These are phyloP conservation scores for Chrysochromulina tobinii DNA, from an alignment of 78 protist species.

Conservation along the genomic window DNA sequence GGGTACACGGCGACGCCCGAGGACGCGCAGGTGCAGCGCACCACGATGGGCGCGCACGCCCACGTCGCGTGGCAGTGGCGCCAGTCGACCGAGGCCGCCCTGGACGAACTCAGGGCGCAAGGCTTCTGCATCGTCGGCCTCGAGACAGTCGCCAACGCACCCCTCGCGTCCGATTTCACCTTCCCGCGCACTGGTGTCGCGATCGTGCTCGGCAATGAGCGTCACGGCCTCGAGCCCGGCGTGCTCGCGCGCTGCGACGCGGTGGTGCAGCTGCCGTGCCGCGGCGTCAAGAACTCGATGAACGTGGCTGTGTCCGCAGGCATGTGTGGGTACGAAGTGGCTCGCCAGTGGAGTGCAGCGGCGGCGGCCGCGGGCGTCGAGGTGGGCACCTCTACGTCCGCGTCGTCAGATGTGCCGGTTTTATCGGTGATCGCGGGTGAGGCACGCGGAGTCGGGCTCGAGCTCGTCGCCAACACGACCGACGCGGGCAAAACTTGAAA, in stretches of 20 bases:
- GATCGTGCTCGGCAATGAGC: neutral
- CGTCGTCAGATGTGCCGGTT: no score
- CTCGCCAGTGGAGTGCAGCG: no score
- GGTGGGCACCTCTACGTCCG: no score
- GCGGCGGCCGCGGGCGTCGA: no score
- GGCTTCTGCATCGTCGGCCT: neutral
- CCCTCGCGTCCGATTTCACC: neutral
- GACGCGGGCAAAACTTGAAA: no score
- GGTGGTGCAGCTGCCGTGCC: neutral
- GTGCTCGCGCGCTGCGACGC: neutral
- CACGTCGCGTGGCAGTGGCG: neutral
- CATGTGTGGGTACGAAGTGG: neutral
- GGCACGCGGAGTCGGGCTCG: no score
- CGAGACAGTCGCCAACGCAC: neutral
- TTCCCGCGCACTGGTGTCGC: neutral
- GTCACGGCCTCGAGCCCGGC: neutral
- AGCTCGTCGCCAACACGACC: no score
- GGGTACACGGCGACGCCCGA: constrained; percentile 14
- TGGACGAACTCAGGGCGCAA: neutral
- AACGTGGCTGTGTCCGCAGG: neutral
- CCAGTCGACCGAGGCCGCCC: neutral
- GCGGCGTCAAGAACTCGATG: neutral
- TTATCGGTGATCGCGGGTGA: no score
- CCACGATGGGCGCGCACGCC: constrained; percentile 12
- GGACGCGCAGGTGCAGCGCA: neutral